Base-by-base conservation (phyloP, 2,329 filamentous ascomycete genomes). In the Anthostomella pinea region DNA sequence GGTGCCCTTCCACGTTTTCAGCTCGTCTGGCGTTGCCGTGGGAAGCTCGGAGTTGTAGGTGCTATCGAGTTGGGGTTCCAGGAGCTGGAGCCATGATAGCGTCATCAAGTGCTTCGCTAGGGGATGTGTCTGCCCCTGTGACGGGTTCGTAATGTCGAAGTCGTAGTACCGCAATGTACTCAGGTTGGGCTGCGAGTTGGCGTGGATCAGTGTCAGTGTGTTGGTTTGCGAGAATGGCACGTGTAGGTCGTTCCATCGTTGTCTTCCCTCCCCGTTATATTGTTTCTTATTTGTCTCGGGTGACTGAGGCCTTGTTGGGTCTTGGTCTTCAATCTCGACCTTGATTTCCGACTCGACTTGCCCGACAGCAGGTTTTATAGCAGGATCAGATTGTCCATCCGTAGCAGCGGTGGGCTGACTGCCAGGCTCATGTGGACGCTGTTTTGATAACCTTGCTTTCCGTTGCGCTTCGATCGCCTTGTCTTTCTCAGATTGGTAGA, bases 31-130 rank as follows among this genome's bases (percentile, higher is more conserved):
- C 0, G 79, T 53, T 1, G 83, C 69, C 0, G 66, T 58, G 1
- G 78, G 70, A 0, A 88, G 84, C 35, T 83, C 75, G 17, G 77
- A 73, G 20, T 70, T 64, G 63, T 95, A 95, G 4, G 84, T 79
- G 1, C 77, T 73, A 60, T 97, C 93, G 19, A 79, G 69, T 22
- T 77, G 67, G 0, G 93, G 93, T 16, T 85, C 75, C 11, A 96
- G 68, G 5, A 98, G 78, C 63, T 97, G 91, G 2, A 98, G 77
- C 90, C 91, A 98, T 18, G 87, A 91, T 19, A 97, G 70, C 5
- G 84, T 79, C 53, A 91, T 83, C 33, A 98, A 78, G 58, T 93
- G 83, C 11, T 77, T 83, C 61, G 84, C 77, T 8, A 98, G 78
- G 1, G 93, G 91, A 58, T 97, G 93, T 0, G 68, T 62, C 16